These are phyloP conservation scores for Aegilops tauschii DNA, from an alignment of 176 grass and related monocot genomes.

Conservation along the genomic window DNA sequence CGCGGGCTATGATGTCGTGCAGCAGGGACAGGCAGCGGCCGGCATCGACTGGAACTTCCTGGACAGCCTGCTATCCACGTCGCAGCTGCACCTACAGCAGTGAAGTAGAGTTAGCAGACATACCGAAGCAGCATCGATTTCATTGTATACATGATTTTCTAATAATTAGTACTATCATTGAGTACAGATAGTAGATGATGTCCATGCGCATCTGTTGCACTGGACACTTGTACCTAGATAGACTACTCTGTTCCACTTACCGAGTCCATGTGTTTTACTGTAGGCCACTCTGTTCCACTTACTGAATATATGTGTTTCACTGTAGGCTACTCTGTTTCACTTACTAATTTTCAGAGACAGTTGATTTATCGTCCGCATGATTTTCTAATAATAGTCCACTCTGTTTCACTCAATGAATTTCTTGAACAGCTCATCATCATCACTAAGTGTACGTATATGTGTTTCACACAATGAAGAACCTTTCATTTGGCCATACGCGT, in stretches of 20 bases:
- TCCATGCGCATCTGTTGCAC: no score
- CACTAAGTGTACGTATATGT: no score
- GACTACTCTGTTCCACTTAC: neutral
- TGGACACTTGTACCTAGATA: neutral
- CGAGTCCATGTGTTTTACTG: no score
- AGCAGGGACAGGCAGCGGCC: neutral
- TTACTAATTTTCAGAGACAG: no score
- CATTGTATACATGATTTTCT: neutral
- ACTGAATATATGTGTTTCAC: neutral
- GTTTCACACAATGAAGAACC: no score
- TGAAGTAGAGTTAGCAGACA: neutral
- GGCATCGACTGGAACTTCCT: constrained; percentile 66
- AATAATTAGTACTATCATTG: neutral
- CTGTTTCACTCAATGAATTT: no score
- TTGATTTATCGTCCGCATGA: no score
- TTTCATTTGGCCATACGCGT: no score
- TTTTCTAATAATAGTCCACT: no score
- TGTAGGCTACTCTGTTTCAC: neutral
- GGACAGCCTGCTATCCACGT: constrained; percentile 56
- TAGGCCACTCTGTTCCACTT: no score
- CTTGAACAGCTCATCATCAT: no score
- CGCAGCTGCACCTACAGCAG: neutral
- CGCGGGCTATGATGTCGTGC: neutral
- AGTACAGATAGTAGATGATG: neutral
- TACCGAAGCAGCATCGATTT: neutral